Evolutionary conservation across 1,284 basidiomycete species (phyloP), one percentile per base, ranked within the genome.

Genomic region (Rhizoctonia solani): DNA sequence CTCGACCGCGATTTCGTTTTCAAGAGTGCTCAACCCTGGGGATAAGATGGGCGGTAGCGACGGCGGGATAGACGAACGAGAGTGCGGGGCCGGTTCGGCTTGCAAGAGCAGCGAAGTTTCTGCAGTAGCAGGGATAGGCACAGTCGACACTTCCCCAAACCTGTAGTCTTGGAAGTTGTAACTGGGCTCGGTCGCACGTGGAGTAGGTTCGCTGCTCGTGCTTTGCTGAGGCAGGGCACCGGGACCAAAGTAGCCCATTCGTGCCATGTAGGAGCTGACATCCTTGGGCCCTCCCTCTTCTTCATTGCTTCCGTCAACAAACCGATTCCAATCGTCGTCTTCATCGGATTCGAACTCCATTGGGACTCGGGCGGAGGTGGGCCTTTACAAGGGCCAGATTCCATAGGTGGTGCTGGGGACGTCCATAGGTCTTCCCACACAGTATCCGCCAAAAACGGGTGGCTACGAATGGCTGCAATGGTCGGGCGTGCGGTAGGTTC

Each of bases 351-450:
- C 67, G 19, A 59, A 25, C 19, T 66, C 25, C 34, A 37, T 55
- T 29, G 27, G 50, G 46, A 34, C 41, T 47, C 53, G 30, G 41
- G 70, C 32, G 27, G 46, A 14, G 42, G 52, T 46, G 52, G 69
- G 19, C 46, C 41, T 47, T 37, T 55, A 21, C 49, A 69, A 29
- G 52, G 68, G 9, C 68, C 70, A 21, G 66, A 54, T 50, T 70
- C 68, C 4, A 88, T 78, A 0, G 79, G 78, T 30, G 90, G 90
- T 9, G 83, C 81, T 5, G 82, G 77, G 42, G 81, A 80, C 0
- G 83, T 86, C 93, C 94, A 97, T 2, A 97, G 79, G 0, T 81
- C 84, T 4, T 79, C 76, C 87, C 91, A 97, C 68, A 86, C 81
- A 59, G 93, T 82, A 3, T 78, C 71, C 4, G 79, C 76, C 72